These are phyloP conservation scores for Coprinopsis marcescibilis DNA, from an alignment of 768 basidiomycete species.

Conservation along the genomic window DNA sequence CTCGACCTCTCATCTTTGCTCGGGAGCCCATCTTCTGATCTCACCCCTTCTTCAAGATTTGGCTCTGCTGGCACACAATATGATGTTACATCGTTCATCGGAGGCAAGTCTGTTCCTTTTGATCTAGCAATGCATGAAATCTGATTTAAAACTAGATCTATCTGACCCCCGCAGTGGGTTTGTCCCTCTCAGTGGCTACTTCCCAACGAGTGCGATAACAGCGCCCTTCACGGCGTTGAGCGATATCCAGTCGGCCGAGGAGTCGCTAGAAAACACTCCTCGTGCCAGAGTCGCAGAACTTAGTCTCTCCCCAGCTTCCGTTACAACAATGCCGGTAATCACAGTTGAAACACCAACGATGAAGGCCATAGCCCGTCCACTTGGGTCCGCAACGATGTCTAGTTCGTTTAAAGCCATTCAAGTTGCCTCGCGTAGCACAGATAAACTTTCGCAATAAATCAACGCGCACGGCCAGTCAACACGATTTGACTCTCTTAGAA, in stretches of 20 bases:
- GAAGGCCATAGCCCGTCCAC: not conserved
- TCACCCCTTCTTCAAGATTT: conserved; percentile 17
- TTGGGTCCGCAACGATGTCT: conserved; percentile 3
- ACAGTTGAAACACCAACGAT: no score
- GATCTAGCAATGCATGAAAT: conserved; percentile 4
- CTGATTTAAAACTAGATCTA: conserved; percentile 7
- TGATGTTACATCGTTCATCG: conserved; percentile 74
- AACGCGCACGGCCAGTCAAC: no score
- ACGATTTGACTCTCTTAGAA: not conserved
- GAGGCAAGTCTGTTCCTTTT: conserved; percentile 26
- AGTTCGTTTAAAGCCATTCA: not conserved
- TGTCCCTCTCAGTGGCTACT: not conserved
- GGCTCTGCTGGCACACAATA: conserved; percentile 51
- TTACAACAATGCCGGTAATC: no score
- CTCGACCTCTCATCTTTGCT: conserved; percentile 6
- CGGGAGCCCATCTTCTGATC: conserved; percentile 14
- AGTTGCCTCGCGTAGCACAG: not conserved
- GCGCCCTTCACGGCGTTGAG: not conserved
- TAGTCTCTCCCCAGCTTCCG: no score
- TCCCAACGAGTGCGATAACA: not conserved
- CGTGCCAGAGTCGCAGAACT: no score
- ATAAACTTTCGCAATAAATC: not conserved
- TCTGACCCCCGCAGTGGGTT: conserved; percentile 6
- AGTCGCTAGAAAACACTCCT: not conserved
- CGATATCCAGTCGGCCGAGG: not conserved